Evolutionary conservation across 2,329 filamentous ascomycete genomes (phyloP).

Genomic region (Neurospora sp.): DNA sequence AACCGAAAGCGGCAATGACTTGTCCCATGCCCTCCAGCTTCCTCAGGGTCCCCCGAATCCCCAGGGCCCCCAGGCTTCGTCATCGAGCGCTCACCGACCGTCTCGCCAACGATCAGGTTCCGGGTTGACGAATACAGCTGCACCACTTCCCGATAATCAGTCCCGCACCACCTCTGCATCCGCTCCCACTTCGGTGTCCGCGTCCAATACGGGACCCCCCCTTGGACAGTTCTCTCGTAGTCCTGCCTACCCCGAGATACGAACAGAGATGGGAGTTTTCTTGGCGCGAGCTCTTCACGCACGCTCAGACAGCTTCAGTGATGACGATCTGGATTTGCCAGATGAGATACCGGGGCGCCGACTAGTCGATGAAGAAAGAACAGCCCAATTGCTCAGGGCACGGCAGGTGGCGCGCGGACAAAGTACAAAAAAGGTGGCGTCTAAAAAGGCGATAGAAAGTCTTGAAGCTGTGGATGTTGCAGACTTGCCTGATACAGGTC

Average conservation of each 20-base stretch:
- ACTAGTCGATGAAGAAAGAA: constrained; percentile 20
- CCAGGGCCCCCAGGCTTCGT: neutral
- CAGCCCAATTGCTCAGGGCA: constrained; percentile 23
- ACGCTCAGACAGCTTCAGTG: constrained; percentile 14
- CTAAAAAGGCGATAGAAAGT: constrained; percentile 34
- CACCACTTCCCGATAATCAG: neutral
- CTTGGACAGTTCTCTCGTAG: neutral
- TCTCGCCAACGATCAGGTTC: neutral
- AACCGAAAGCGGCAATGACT: neutral
- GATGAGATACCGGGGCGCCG: neutral
- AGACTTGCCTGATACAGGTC: constrained; percentile 35
- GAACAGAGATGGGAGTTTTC: neutral
- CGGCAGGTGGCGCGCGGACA: constrained; percentile 38
- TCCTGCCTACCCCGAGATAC: neutral
- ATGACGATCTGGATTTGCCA: constrained; percentile 16
- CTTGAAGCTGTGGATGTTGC: constrained; percentile 36
- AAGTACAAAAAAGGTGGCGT: constrained; percentile 35
- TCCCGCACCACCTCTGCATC: neutral
- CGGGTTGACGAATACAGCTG: neutral
- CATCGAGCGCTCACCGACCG: neutral
- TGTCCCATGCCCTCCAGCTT: neutral
- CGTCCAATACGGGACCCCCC: neutral
- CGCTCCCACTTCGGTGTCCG: neutral
- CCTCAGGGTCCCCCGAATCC: neutral
- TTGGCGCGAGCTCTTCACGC: neutral